phyloP scores from a whole-genome alignment of 257 asterid genomes.

The Marsdenia floribunda region DNA sequence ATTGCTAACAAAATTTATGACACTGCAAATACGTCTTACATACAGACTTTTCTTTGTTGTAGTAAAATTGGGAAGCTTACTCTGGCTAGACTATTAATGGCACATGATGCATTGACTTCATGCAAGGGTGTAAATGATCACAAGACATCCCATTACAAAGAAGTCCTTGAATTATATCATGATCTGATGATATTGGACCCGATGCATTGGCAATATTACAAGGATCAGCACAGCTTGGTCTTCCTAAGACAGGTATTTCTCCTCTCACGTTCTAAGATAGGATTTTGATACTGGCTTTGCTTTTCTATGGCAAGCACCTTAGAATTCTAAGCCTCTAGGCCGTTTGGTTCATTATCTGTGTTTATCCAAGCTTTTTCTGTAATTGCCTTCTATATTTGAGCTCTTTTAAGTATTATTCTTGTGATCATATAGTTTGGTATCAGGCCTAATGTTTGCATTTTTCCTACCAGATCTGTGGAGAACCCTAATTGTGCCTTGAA shows the following conservation, averaged over 20 bases:
- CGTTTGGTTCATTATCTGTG: background rate
- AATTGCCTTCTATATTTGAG: background rate
- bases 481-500: background rate
- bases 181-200: slow-evolving; percentile 78
- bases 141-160: slow-evolving; percentile 41
- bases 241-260: slow-evolving; percentile 64
- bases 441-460: background rate
- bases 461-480: background rate
- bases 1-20: slow-evolving; percentile 10
- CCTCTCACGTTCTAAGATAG: background rate
- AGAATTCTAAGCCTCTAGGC: background rate
- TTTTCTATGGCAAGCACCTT: background rate
- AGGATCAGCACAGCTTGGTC: slow-evolving; percentile 68
- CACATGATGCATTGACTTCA: slow-evolving; percentile 49
- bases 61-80: slow-evolving; percentile 97
- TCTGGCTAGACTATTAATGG: slow-evolving; percentile 86
- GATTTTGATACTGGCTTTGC: background rate
- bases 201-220: slow-evolving; percentile 61
- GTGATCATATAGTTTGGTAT: background rate
- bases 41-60: slow-evolving; percentile 21
- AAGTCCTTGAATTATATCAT: slow-evolving; percentile 62
- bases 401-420: background rate
- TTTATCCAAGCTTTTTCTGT: background rate
- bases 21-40: slow-evolving; percentile 17
- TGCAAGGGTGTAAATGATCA: slow-evolving; percentile 29